Evolutionary conservation across 495 filamentous ascomycete genomes (phyloP), one percentile per base, ranked within the genome.

Genomic region (Gamarada debralockiae): DNA sequence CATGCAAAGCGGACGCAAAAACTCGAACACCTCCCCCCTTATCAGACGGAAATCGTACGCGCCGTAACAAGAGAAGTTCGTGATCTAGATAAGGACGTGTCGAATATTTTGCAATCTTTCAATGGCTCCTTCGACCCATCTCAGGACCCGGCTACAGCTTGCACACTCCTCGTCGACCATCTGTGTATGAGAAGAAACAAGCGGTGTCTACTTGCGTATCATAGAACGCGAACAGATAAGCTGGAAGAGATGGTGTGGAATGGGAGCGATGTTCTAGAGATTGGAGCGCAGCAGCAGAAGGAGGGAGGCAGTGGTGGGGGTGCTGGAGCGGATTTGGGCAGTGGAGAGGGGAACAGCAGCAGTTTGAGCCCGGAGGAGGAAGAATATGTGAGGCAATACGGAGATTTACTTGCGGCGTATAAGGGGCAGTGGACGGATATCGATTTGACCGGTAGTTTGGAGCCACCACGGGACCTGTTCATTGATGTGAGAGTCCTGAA

Each of bases 381-480:
- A 67, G 95, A 97, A 64, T 97, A 97, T 67, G 85, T 95, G 34
- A 77, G 92, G 48, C 84, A 89, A 64, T 97, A 95, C 65, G 82
- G 84, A 47, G 95, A 99, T 63, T 78, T 99, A 62, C 73, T 99
- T 38, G 90, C 93, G 20, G 89, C 91, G 14, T 97, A 95, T 70
- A 99, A 99, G 68, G 95, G 95, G 0, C 91, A 96, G 60, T 99
- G 93, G 92, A 97, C 92, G 20, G 95, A 99, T 69, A 85, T 99
- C 48, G 95, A 99, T 69, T 72, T 99, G 50, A 97, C 93, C 13
- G 95, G 95, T 38, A 92, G 87, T 57, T 75, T 99, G 66, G 92
- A 97, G 64, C 95, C 95, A 29, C 93, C 95, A 25, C 83, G 80
- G 64, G 95, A 99, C 73, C 70, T 99, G 46, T 99, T 99, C 65